These are phyloP conservation scores for Cercospora nicotianae DNA, from an alignment of 2,329 filamentous ascomycete genomes.

Conservation along the genomic window DNA sequence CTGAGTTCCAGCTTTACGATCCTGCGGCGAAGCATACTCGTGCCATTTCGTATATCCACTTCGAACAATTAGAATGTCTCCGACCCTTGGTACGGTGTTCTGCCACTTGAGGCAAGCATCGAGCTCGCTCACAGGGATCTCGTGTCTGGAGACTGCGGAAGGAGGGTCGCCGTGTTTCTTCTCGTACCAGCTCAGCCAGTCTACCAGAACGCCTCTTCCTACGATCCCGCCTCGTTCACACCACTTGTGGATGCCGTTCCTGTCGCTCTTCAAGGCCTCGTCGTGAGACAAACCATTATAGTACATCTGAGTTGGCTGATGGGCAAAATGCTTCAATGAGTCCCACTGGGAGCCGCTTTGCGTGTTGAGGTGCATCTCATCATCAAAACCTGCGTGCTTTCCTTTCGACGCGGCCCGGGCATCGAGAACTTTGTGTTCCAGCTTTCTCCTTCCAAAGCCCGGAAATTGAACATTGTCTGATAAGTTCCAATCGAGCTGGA, in stretches of 20 bases:
- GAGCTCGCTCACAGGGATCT: slow-evolving; percentile 11
- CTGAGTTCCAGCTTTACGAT: slow-evolving; percentile 8
- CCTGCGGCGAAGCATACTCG: background rate
- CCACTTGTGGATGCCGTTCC: slow-evolving; percentile 46
- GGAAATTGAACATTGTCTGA: slow-evolving; percentile 56
- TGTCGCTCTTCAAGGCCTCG: slow-evolving; percentile 38
- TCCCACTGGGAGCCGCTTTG: slow-evolving; percentile 45
- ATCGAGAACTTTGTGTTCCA: slow-evolving; percentile 17
- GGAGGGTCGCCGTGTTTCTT: slow-evolving; percentile 9
- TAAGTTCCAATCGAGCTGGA: slow-evolving; percentile 62
- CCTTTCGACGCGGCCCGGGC: slow-evolving; percentile 19
- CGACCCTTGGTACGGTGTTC: slow-evolving; percentile 55
- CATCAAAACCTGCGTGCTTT: slow-evolving; percentile 58
- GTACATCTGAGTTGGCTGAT: slow-evolving; percentile 45
- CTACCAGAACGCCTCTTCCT: slow-evolving; percentile 55
- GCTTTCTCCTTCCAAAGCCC: slow-evolving; percentile 52
- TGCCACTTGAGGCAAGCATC: slow-evolving; percentile 46
- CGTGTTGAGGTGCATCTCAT: slow-evolving; percentile 50
- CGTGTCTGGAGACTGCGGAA: slow-evolving; percentile 5
- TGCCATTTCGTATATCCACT: slow-evolving; percentile 48
- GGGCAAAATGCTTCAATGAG: slow-evolving; percentile 53
- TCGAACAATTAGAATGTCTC: slow-evolving; percentile 55
- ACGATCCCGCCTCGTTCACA: slow-evolving; percentile 55
- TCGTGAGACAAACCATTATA: slow-evolving; percentile 43
- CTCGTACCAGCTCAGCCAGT: slow-evolving; percentile 48